These are phyloP conservation scores for Solanum hybrid DNA, from an alignment of 305 asterid species.

Conservation along the genomic window DNA sequence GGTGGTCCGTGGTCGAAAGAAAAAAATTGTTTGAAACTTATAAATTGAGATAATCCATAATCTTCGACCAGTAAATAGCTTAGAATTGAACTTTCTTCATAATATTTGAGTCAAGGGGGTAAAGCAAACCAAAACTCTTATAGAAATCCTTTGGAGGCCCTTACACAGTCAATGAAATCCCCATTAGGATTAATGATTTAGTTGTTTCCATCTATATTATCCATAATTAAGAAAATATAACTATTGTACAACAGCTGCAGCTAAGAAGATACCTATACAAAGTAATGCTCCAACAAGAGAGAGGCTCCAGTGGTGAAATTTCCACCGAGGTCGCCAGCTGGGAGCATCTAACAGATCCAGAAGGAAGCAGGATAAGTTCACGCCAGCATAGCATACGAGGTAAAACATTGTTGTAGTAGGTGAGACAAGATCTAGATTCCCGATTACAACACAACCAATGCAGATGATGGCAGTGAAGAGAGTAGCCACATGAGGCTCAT, in stretches of 20 bases:
- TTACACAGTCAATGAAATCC: neutral
- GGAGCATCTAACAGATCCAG: constrained; percentile 98
- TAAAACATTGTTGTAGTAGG: constrained; percentile 96
- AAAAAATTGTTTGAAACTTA: neutral
- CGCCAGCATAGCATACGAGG: constrained; percentile 94
- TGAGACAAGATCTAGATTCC: constrained; percentile 87
- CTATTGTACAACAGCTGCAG: neutral
- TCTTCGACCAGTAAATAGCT: neutral
- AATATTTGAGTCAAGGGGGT: neutral
- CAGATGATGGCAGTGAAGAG: constrained; percentile 93
- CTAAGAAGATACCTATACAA: constrained; percentile 52
- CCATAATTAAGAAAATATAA: neutral
- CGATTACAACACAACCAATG: constrained; percentile 81
- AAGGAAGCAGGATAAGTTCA: constrained; percentile 93
- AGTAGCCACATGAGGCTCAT: constrained; percentile 88
- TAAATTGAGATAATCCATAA: neutral
- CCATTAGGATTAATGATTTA: neutral
- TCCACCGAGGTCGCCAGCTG: constrained; percentile 99
- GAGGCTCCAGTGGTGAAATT: constrained; percentile 98
- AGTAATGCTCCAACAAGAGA: constrained; percentile 91
- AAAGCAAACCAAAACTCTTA: neutral
- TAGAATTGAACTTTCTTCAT: neutral
- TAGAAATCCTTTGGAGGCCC: neutral
- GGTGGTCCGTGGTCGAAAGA: neutral
- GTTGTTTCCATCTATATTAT: neutral